A percentile compares a stretch with the other conserved stretches of the same genome.
Evolutionary conservation across 208 protist species (phyloP).

Genomic region (Trypanosomatidae sp.): DNA sequence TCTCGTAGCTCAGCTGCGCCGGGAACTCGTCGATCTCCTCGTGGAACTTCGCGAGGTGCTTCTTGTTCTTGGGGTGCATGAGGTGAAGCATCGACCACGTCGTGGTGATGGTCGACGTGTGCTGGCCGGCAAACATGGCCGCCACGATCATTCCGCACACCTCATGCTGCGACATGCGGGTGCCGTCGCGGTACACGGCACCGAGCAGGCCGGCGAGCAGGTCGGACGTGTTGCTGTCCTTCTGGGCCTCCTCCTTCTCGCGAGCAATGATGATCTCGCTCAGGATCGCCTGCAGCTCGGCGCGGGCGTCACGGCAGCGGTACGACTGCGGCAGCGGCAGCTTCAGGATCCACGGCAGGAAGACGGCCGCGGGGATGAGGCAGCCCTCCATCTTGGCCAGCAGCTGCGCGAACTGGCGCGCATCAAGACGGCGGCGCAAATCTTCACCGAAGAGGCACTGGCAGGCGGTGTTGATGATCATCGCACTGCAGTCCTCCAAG

Average conservation of each 20-base stretch:
- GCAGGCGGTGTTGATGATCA: constrained; percentile 94
- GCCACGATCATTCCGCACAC: constrained; percentile 93
- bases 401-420: constrained; percentile 77
- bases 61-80: constrained; percentile 66
- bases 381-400: constrained; percentile 84
- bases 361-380: constrained; percentile 81
- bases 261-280: constrained; percentile 85
- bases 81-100: constrained; percentile 90
- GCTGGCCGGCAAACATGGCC: constrained; percentile 93
- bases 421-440: constrained; percentile 79
- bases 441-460: constrained; percentile 92
- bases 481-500: constrained; percentile 80
- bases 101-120: constrained; percentile 91
- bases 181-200: constrained; percentile 87
- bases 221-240: constrained; percentile 78
- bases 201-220: constrained; percentile 85
- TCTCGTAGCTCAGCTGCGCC: constrained; percentile 83
- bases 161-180: constrained; percentile 85
- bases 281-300: constrained; percentile 82
- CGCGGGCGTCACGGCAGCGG: constrained; percentile 77
- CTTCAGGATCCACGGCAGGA: constrained; percentile 77
- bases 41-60: constrained; percentile 54
- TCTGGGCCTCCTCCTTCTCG: constrained; percentile 78
- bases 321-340: constrained; percentile 82
- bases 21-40: constrained; percentile 83